Evolutionary conservation across 352 stramenopile species (phyloP).

Genomic region (Pythium sp.): DNA sequence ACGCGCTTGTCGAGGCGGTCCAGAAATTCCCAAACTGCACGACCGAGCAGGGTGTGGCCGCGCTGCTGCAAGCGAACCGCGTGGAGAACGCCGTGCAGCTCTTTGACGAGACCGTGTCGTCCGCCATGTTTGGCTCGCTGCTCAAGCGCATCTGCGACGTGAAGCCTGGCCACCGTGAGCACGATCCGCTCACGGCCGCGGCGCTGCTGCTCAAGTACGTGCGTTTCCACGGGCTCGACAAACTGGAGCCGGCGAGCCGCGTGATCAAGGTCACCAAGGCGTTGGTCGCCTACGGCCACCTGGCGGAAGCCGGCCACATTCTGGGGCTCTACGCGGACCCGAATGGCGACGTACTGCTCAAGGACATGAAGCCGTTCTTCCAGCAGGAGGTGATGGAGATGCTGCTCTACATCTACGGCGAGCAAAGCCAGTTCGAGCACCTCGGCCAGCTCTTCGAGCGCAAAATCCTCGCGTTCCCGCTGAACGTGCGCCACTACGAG

Average conservation of each 20-base stretch:
- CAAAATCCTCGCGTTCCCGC: slow-evolving; percentile 43
- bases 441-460: slow-evolving; percentile 50
- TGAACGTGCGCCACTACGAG: slow-evolving; percentile 62
- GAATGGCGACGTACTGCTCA: slow-evolving; percentile 39
- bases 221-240: slow-evolving; percentile 40
- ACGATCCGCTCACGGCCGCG: slow-evolving; percentile 37
- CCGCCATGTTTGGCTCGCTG: slow-evolving; percentile 31
- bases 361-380: slow-evolving; percentile 51
- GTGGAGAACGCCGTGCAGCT: slow-evolving; percentile 49
- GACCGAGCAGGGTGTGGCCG: slow-evolving; percentile 35
- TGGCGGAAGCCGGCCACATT: slow-evolving; percentile 48
- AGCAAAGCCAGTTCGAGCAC: slow-evolving; percentile 39
- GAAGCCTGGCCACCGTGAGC: slow-evolving; percentile 14
- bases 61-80: slow-evolving; percentile 20
- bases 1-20: slow-evolving; percentile 36
- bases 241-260: slow-evolving; percentile 30
- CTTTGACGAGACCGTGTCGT: slow-evolving; percentile 36
- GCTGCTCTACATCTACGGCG: slow-evolving; percentile 68
- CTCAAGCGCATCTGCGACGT: slow-evolving; percentile 38
- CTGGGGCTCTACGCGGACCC: slow-evolving; percentile 43
- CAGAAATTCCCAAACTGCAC: slow-evolving; percentile 41
- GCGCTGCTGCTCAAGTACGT: slow-evolving; percentile 60
- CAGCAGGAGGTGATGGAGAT: slow-evolving; percentile 70
- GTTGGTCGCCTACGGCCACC: slow-evolving; percentile 38
- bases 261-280: slow-evolving; percentile 48